phyloP scores from a whole-genome alignment of 2,329 filamentous ascomycete genomes.

The Akanthomyces dipterigenus region DNA sequence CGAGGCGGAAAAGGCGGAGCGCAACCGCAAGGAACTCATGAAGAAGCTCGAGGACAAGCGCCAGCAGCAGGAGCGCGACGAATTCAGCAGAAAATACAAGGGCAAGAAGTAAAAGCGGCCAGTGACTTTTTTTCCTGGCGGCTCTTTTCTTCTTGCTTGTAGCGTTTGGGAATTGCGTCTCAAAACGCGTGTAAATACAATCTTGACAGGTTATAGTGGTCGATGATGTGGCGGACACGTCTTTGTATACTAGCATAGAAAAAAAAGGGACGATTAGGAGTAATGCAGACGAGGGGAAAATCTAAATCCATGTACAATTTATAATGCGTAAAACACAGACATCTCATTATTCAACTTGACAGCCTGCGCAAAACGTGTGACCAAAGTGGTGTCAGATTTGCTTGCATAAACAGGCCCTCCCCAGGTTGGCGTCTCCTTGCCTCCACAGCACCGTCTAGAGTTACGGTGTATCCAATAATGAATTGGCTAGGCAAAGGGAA shows the following conservation, averaged over 20 bases:
- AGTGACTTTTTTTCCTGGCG: neutral
- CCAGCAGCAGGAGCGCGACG: constrained; percentile 28
- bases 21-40: constrained; percentile 27
- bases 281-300: neutral
- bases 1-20: constrained; percentile 28
- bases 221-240: neutral
- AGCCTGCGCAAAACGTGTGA: too few relatives aligned
- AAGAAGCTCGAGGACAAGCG: constrained; percentile 30
- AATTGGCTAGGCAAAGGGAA: neutral
- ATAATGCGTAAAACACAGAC: neutral
- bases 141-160: too few relatives aligned
- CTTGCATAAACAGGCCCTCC: too few relatives aligned
- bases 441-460: neutral
- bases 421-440: too few relatives aligned
- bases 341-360: neutral
- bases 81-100: constrained; percentile 37
- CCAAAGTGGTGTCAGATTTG: too few relatives aligned
- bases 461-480: neutral
- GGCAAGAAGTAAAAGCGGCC: neutral
- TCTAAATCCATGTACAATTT: neutral
- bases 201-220: neutral
- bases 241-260: constrained; percentile 5
- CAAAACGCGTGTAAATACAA: constrained; percentile 2
- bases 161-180: neutral
- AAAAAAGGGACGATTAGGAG: neutral